phyloP scores from a whole-genome alignment of 106 monocot species.

The Dendrobium chrysotoxum region DNA sequence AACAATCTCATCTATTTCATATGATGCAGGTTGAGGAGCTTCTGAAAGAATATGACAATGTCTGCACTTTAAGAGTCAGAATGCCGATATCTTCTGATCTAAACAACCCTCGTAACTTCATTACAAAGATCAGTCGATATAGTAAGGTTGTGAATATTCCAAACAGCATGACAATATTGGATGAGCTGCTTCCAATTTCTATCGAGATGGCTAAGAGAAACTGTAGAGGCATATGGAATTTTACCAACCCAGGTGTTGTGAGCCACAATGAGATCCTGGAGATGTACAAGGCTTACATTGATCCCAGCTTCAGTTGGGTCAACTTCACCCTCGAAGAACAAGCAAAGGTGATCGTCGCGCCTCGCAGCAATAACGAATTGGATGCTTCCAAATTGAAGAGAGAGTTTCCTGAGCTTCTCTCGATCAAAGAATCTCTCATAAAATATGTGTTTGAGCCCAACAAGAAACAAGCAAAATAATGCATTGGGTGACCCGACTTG shows the following conservation, averaged over 20 bases:
- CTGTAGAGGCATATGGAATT: slow-evolving; percentile 26
- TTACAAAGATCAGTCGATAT: slow-evolving; percentile 28
- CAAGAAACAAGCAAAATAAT: slow-evolving; percentile 4
- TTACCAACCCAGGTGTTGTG: slow-evolving; percentile 30
- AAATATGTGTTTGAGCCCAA: slow-evolving; percentile 34
- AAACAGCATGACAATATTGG: slow-evolving; percentile 30
- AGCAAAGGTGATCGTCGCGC: slow-evolving; percentile 25
- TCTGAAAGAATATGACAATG: slow-evolving; percentile 28
- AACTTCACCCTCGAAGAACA: slow-evolving; percentile 28
- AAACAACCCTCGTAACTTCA: slow-evolving; percentile 25
- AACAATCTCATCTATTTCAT: not conserved
- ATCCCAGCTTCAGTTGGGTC: slow-evolving; percentile 18
- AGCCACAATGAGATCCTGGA: slow-evolving; percentile 36
- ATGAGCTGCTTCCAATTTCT: slow-evolving; percentile 29
- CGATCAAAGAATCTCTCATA: slow-evolving; percentile 26
- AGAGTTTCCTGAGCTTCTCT: slow-evolving; percentile 24
- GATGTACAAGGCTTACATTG: slow-evolving; percentile 21
- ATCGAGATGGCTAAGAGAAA: slow-evolving; percentile 32
- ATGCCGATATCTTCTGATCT: slow-evolving; percentile 33
- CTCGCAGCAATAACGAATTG: slow-evolving; percentile 31
- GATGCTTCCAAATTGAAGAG: slow-evolving; percentile 25
- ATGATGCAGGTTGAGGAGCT: slow-evolving; percentile 28
- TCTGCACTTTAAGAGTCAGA: slow-evolving; percentile 23
- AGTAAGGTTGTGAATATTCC: slow-evolving; percentile 30
- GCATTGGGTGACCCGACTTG: not conserved